Base-by-base conservation (phyloP, 345 rosid genomes). In the Toxicodendron radicans region DNA sequence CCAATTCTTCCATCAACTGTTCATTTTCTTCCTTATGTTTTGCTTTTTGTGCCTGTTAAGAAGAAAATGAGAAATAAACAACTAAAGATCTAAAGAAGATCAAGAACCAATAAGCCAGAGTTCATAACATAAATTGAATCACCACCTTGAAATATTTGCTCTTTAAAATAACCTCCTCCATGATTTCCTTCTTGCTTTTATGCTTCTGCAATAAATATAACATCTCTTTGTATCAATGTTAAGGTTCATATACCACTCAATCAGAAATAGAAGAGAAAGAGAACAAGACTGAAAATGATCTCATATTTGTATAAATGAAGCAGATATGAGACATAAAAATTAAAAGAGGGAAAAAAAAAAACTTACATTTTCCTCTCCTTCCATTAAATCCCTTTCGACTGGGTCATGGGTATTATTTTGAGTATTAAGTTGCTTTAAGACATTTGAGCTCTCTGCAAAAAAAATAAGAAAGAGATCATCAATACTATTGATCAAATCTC, bases 111-210 rank as follows among this genome's bases (percentile, higher is more conserved):
- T 18, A 8, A 51, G 54, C 52, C 12, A 48, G 10, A 54, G 49
- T n/a, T 33, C 64, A 23, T 45, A 68, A 66, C 27, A 74, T 20
- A 64, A 32, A 58, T 32, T 24, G 67, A 66, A 77, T 57, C 49
- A 16, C 72, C 79, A 95, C 98, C 99, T 85, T 95, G 85, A 87
- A 95, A 89, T 79, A 83, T 79, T 95, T 95, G 90, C 98, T 93
- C 87, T 95, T 95, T 85, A 91, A 80, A 73, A 93, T 95, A 76
- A 95, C 84, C 88, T 95, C 97, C 74, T 87, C 85, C 97, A 89
- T 93, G 20, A 90, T 85, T 87, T 95, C 96, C 77, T 91, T 95
- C 84, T 95, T 95, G 69, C 85, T 83, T 85, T 88, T 95, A 79
- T 79, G 96, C 62, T 79, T 91, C 98, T 95, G 93, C 78, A 79